Evolutionary conservation across 306 rosid genomes (phyloP).

Genomic region (Amphicarpaea edgeworthii): DNA sequence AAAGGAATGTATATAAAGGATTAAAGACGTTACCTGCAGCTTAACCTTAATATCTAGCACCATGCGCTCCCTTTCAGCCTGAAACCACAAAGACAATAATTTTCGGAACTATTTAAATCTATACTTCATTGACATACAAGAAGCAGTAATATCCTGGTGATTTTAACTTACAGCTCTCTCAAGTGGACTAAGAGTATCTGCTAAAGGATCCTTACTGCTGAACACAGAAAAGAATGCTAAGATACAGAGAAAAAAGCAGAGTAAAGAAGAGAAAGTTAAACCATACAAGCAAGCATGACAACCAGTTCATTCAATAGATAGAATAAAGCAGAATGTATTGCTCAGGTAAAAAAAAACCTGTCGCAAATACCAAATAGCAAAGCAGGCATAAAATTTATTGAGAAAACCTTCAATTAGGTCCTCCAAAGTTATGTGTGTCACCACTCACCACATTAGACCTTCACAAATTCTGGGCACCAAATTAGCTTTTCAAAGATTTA

Average conservation of each 20-base stretch:
- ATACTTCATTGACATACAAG: slow-evolving; percentile 32
- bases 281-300: slow-evolving; percentile 36
- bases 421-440: not conserved
- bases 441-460: not conserved
- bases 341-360: not conserved
- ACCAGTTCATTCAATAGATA: slow-evolving; percentile 33
- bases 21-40: slow-evolving; percentile 75
- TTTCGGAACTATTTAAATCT: slow-evolving; percentile 33
- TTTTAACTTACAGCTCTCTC: slow-evolving; percentile 91
- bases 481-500: not conserved
- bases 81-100: slow-evolving; percentile 46
- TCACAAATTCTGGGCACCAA: not conserved
- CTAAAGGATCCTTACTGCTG: slow-evolving; percentile 73
- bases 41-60: slow-evolving; percentile 98
- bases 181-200: slow-evolving; percentile 80
- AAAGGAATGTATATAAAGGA: slow-evolving; percentile 31
- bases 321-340: slow-evolving; percentile 13
- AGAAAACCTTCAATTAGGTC: not conserved
- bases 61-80: slow-evolving; percentile 99
- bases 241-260: slow-evolving; percentile 42
- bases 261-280: slow-evolving; percentile 39
- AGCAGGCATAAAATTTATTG: not conserved
- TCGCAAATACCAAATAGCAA: slow-evolving; percentile 1
- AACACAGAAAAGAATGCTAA: slow-evolving; percentile 63
- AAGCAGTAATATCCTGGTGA: slow-evolving; percentile 34